Conservation (phyloP, 1,284 basidiomycete genomes). For the Rhodotorula sp. region DNA sequence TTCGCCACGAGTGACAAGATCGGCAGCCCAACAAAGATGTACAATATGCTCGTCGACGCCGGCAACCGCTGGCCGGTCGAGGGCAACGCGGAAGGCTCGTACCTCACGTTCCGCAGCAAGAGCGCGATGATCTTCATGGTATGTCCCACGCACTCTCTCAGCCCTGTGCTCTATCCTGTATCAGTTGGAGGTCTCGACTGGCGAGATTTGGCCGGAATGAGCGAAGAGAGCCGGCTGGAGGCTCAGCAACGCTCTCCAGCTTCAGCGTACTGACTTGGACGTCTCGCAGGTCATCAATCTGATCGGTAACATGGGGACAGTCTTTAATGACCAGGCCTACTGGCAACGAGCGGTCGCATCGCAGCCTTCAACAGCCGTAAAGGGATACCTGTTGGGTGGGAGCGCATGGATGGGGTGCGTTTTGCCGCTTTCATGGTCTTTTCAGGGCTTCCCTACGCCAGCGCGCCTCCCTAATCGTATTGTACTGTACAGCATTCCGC, state of each 20-base stretch:
- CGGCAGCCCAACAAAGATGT: conserved; percentile 54
- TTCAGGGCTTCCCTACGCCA: conserved; percentile 59
- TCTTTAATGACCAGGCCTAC: conserved; percentile 65
- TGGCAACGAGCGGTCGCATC: conserved; percentile 45
- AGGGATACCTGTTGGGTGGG: conserved; percentile 52
- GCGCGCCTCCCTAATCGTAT: conserved; percentile 54
- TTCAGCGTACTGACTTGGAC: too few relatives aligned
- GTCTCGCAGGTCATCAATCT: conserved; percentile 62
- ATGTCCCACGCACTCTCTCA: neutral
- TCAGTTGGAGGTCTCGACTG: too few relatives aligned
- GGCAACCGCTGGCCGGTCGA: conserved; percentile 56
- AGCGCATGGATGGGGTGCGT: conserved; percentile 63
- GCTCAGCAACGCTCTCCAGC: too few relatives aligned
- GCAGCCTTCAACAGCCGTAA: conserved; percentile 46
- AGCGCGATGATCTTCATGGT: conserved; percentile 78
- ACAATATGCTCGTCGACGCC: conserved; percentile 49
- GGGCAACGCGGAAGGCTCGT: conserved; percentile 64
- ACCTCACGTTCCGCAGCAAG: conserved; percentile 64
- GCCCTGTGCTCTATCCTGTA: neutral
- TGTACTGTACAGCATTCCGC: conserved; percentile 5
- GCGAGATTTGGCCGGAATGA: too few relatives aligned
- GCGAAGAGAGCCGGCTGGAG: too few relatives aligned
- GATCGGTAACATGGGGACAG: conserved; percentile 74
- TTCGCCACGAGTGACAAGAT: conserved; percentile 66
- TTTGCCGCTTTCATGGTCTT: too few relatives aligned